Percentiles rank a stretch among this genome's conserved stretches.
phyloP scores from a whole-genome alignment of 495 filamentous ascomycete species.

The Hypoxylon fuscum region DNA sequence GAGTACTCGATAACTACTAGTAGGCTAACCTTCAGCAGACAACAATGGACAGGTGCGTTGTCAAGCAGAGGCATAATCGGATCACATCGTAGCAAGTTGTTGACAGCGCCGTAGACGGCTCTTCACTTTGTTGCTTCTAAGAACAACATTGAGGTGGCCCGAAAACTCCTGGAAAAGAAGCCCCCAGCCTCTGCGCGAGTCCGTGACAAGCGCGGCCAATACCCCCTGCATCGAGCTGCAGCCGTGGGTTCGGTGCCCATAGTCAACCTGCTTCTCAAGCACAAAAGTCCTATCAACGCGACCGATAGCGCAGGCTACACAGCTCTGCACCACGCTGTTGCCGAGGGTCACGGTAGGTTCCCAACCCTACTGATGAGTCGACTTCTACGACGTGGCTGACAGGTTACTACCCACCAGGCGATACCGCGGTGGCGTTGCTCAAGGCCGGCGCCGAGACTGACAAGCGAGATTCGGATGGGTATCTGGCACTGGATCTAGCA shows the following conservation, averaged over 20 bases:
- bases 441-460: conserved; percentile 86
- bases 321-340: conserved; percentile 90
- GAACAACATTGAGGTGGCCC: conserved; percentile 80
- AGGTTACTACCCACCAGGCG: conserved; percentile 59
- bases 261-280: conserved; percentile 78
- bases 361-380: not conserved
- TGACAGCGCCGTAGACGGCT: conserved; percentile 66
- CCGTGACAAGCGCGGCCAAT: conserved; percentile 83
- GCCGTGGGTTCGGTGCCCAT: conserved; percentile 87
- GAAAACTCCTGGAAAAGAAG: conserved; percentile 75
- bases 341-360: conserved; percentile 80
- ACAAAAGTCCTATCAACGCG: conserved; percentile 84
- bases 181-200: conserved; percentile 79
- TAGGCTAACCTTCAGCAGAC: conserved; percentile 43
- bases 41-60: conserved; percentile 65
- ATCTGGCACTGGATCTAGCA: conserved; percentile 79
- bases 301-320: conserved; percentile 87
- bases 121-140: conserved; percentile 95
- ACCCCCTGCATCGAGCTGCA: conserved; percentile 89
- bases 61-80: not conserved
- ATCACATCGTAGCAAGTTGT: not conserved
- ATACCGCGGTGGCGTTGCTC: conserved; percentile 81
- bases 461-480: conserved; percentile 77
- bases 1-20: conserved; percentile 4
- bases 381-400: conserved; percentile 2